Evolutionary conservation across 257 asterid genomes (phyloP).

Genomic region (Nicotiana noctiflora): DNA sequence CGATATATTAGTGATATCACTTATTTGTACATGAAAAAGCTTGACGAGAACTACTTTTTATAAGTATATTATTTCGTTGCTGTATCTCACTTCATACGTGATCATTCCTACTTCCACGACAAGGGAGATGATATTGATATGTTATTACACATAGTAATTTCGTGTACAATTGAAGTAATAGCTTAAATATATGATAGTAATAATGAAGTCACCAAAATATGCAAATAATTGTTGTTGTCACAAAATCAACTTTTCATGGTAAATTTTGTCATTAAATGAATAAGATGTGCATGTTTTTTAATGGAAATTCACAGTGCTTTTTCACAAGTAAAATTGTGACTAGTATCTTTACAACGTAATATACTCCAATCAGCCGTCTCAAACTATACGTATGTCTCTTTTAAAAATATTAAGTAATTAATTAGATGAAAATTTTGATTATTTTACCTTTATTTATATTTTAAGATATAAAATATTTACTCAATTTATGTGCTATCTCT

Average conservation of each 20-base stretch:
- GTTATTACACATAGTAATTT: background rate
- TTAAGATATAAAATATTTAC: too few species aligned
- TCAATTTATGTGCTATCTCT: too few species aligned
- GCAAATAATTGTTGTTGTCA: background rate
- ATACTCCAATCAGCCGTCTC: too few species aligned
- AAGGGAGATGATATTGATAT: background rate
- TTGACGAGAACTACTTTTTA: background rate
- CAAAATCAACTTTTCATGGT: too few species aligned
- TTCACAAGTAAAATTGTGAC: too few species aligned
- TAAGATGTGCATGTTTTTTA: background rate
- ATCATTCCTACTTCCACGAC: background rate
- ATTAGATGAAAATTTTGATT: fast-evolving
- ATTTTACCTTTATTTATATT: too few species aligned
- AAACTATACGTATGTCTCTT: too few species aligned
- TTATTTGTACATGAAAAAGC: background rate
- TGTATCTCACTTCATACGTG: background rate
- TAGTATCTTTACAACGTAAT: too few species aligned
- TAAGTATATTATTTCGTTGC: background rate
- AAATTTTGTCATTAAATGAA: too few species aligned
- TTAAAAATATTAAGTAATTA: too few species aligned
- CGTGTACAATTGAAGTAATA: background rate
- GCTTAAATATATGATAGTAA: too few species aligned
- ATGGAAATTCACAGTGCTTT: background rate
- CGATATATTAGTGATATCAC: background rate
- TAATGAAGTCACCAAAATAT: background rate